These are phyloP conservation scores for Spergularia bocconei DNA, from an alignment of 148 eudicot species.

Conservation along the genomic window DNA sequence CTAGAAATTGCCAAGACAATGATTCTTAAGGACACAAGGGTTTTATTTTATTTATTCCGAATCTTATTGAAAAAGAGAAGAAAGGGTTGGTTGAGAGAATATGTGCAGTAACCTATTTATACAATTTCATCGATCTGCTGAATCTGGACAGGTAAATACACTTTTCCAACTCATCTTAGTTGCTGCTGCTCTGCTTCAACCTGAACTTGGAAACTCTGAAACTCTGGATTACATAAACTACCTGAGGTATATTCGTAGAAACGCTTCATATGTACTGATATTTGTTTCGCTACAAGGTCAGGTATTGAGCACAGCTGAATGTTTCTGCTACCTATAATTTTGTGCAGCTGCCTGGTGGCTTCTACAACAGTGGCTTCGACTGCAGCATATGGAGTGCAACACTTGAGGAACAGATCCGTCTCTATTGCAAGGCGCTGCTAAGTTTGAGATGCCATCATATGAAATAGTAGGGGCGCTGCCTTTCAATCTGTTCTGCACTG, in stretches of 20 bases:
- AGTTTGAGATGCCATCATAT: background rate
- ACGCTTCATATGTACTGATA: background rate
- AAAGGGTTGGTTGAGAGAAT: background rate
- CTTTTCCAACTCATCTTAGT: conserved; percentile 75
- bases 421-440: conserved; percentile 27
- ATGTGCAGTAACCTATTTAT: too few species aligned
- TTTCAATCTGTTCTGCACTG: background rate
- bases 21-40: background rate
- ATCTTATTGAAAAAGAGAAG: too few species aligned
- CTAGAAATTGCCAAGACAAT: background rate
- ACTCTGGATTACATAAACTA: conserved; percentile 66
- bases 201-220: conserved; percentile 72
- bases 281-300: background rate
- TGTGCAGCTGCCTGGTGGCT: conserved; percentile 87
- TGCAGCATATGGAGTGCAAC: conserved; percentile 75
- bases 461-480: background rate
- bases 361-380: conserved; percentile 84
- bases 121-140: conserved; percentile 1
- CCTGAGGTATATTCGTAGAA: conserved; percentile 50
- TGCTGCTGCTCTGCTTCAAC: conserved; percentile 91
- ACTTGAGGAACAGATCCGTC: conserved; percentile 44
- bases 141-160: conserved; percentile 69
- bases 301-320: background rate
- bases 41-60: background rate
- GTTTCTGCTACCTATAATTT: background rate